Evolutionary conservation across 2,329 filamentous ascomycete species (phyloP).

Genomic region (Emergomyces pasteurianus): DNA sequence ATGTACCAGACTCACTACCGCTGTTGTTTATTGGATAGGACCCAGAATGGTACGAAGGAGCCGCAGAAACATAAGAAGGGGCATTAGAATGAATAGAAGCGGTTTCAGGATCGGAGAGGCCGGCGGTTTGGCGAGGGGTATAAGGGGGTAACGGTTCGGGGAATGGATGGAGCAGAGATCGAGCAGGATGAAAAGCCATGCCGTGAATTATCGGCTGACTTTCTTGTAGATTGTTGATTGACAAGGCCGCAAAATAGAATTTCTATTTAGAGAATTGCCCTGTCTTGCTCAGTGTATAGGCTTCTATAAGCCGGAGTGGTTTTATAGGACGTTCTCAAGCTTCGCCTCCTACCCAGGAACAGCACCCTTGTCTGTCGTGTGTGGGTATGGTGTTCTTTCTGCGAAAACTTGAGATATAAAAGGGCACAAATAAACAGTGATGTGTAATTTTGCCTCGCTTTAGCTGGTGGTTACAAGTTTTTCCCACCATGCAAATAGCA

Average conservation of each 20-base stretch:
- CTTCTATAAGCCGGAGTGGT: background rate
- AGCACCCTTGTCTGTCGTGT: no score
- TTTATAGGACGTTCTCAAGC: background rate
- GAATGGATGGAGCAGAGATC: slow-evolving; percentile 11
- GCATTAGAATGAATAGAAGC: slow-evolving; percentile 54
- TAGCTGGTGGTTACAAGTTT: no score
- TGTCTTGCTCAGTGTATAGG: background rate
- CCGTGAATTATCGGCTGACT: background rate
- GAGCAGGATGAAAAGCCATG: slow-evolving; percentile 9
- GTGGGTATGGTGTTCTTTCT: no score
- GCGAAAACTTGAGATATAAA: no score
- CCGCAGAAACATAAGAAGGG: slow-evolving; percentile 57
- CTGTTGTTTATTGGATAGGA: slow-evolving; percentile 6
- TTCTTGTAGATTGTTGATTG: background rate
- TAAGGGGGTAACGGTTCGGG: slow-evolving; percentile 12
- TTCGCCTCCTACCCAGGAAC: background rate
- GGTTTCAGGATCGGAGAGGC: slow-evolving; percentile 47
- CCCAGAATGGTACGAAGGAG: slow-evolving; percentile 50
- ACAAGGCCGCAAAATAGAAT: background rate
- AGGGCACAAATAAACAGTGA: no score
- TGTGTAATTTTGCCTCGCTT: no score
- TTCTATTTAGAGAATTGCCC: background rate
- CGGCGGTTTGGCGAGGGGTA: slow-evolving; percentile 8
- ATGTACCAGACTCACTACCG: slow-evolving; percentile 9
- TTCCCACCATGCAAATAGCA: no score